Evolutionary conservation across 805 yeast species (phyloP), one percentile per base, ranked within the genome.

Genomic region (Suhomyces sp.): DNA sequence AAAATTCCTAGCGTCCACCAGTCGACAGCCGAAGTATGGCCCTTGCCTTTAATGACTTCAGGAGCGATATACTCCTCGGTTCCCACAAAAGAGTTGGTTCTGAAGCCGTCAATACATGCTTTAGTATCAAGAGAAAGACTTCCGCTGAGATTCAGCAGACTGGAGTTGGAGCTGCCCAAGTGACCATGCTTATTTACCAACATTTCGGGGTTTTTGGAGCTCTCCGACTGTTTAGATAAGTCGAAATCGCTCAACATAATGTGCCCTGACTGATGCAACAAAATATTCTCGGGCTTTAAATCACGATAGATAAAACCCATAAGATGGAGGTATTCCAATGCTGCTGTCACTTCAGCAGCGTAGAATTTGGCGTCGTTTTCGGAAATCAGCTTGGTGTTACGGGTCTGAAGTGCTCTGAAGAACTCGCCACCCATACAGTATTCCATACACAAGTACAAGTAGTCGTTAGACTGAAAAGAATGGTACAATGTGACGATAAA

Each of bases 341-440:
- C 99, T 0, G 98, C 98, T 1, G 94, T 86, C 19, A 94, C 99
- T 69, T 94, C 99, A 19, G 97, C 88, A 0, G 97, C 97, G 67
- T 94, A 94, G 67, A 94, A 94, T 53, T 84, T 78, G 2, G 99
- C 98, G 67, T 92, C 98, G 27, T 76, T 81, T 68, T 94, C 99
- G 19, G 83, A 75, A 12, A 94, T 86, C 59, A 96, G 88, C 66
- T 91, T 90, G 51, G 90, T 83, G 56, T 84, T 86, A 55, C 97
- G 79, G 0, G 97, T 91, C 70, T 94, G 99, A 50, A 94, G 72
- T 0, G 98, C 99, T 54, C 98, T 77, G 76, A 94, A 94, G 64
- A 94, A 94, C 71, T 96, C 99, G 46, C 99, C 99, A 29, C 99
- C 99, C 91, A 94, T 90, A 66, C 99, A 94, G 64, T 93, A 94